phyloP scores from a whole-genome alignment of 2,329 filamentous ascomycete genomes.

The Mollisia scopiformis region DNA sequence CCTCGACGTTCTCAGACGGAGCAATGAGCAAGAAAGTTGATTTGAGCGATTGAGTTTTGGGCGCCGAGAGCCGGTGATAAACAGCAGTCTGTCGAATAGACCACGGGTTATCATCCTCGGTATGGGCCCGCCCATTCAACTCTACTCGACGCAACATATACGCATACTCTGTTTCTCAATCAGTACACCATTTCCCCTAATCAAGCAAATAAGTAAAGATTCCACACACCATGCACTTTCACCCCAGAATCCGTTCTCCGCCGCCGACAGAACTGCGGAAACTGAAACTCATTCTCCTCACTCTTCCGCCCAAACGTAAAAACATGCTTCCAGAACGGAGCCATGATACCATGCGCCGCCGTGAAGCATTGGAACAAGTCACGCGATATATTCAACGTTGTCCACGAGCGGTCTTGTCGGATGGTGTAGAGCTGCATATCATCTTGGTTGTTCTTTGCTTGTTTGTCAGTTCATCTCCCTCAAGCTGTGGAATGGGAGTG shows the following conservation, averaged over 20 bases:
- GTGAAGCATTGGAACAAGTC: slow-evolving; percentile 19
- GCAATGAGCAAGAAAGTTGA: slow-evolving; percentile 21
- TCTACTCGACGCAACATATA: slow-evolving; percentile 28
- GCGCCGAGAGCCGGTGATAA: slow-evolving; percentile 34
- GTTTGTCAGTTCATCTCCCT: not conserved
- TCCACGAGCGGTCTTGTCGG: slow-evolving; percentile 22
- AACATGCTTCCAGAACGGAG: slow-evolving; percentile 24
- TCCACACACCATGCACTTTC: not conserved
- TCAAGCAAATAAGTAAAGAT: not conserved
- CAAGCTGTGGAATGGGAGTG: not conserved
- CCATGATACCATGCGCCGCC: slow-evolving; percentile 11
- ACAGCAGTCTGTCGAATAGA: slow-evolving; percentile 42
- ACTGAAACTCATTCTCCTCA: slow-evolving; percentile 28
- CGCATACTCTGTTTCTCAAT: slow-evolving; percentile 8
- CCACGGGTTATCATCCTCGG: slow-evolving; percentile 33
- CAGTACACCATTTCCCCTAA: not conserved
- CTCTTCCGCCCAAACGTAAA: slow-evolving; percentile 27
- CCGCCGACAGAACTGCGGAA: slow-evolving; percentile 15
- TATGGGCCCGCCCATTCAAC: slow-evolving; percentile 11
- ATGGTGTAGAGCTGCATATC: slow-evolving; percentile 23
- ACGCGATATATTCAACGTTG: slow-evolving; percentile 18
- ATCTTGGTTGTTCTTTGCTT: not conserved
- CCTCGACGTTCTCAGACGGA: slow-evolving; percentile 12
- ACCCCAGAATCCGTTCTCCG: too few species aligned
- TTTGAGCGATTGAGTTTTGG: not conserved